Percentiles rank a stretch among this genome's conserved stretches.
Evolutionary conservation across 108 stramenopile genomes (phyloP).

Genomic region (Schizochytrium sp.): DNA sequence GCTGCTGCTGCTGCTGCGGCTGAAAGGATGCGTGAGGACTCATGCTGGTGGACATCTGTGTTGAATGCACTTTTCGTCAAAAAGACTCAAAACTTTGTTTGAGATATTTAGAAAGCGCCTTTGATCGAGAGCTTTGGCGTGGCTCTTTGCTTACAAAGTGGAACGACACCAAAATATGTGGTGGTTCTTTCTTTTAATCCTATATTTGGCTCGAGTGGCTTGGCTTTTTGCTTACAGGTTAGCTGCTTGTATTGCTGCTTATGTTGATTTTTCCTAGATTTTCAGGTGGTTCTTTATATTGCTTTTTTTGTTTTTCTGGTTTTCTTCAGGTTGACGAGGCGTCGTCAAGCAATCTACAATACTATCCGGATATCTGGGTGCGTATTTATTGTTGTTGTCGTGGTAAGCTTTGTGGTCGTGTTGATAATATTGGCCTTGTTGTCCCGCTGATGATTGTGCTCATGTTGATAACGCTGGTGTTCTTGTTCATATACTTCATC

Average conservation of each 20-base stretch:
- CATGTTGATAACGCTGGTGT: neutral
- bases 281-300: neutral
- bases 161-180: too few relatives aligned
- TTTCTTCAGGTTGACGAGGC: neutral
- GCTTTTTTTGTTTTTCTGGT: slow-evolving; percentile 5
- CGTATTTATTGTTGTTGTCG: slow-evolving; percentile 7
- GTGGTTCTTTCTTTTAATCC: too few relatives aligned
- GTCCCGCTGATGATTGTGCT: slow-evolving; percentile 12
- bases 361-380: neutral
- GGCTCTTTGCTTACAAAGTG: too few relatives aligned
- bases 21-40: too few relatives aligned
- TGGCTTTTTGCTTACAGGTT: neutral
- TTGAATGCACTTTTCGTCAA: too few relatives aligned
- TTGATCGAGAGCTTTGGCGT: too few relatives aligned
- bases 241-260: too few relatives aligned
- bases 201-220: neutral
- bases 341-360: neutral
- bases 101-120: too few relatives aligned
- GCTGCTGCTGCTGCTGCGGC: too few relatives aligned
- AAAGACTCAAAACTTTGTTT: too few relatives aligned
- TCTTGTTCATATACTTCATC: neutral
- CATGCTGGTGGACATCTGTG: too few relatives aligned
- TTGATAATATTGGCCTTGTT: slow-evolving; percentile 28
- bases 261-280: neutral
- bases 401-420: slow-evolving; percentile 8